A percentile compares a stretch with the other conserved stretches of the same genome.
Evolutionary conservation across 768 basidiomycete species (phyloP).

Genomic region (Mycena indigotica): DNA sequence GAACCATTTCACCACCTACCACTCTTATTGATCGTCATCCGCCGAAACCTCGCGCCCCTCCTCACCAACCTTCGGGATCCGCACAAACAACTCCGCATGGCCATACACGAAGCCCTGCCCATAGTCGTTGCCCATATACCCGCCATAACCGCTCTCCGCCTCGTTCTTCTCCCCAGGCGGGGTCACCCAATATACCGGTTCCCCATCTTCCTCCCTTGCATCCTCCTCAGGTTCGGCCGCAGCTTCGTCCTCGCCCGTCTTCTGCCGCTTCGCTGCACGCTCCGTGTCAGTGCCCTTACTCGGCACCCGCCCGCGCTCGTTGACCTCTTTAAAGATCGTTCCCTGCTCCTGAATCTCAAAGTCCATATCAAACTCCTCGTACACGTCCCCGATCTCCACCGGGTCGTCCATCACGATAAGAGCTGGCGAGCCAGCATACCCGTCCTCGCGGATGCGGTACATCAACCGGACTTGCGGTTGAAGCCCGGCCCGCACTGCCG

Average conservation of each 20-base stretch:
- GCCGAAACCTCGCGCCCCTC: too few relatives aligned
- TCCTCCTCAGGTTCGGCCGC: too few relatives aligned
- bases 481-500: neutral
- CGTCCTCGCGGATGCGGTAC: neutral
- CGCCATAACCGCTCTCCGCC: neutral
- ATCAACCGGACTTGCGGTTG: constrained; percentile 1
- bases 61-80: constrained; percentile 10
- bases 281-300: too few relatives aligned
- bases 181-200: constrained; percentile 17
- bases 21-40: too few relatives aligned
- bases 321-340: neutral
- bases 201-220: too few relatives aligned
- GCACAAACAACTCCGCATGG: constrained; percentile 7
- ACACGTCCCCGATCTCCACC: neutral
- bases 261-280: neutral
- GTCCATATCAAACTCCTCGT: neutral
- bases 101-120: constrained; percentile 1
- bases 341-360: neutral
- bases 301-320: neutral
- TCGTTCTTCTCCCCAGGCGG: neutral
- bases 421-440: neutral
- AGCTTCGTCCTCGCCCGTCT: too few relatives aligned
- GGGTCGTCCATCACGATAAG: neutral
- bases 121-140: constrained; percentile 4
- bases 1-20: too few relatives aligned